A percentile compares a stretch with the other conserved stretches of the same genome.
These are phyloP conservation scores for Spathaspora girioi DNA, from an alignment of 805 yeast species.

Conservation along the genomic window DNA sequence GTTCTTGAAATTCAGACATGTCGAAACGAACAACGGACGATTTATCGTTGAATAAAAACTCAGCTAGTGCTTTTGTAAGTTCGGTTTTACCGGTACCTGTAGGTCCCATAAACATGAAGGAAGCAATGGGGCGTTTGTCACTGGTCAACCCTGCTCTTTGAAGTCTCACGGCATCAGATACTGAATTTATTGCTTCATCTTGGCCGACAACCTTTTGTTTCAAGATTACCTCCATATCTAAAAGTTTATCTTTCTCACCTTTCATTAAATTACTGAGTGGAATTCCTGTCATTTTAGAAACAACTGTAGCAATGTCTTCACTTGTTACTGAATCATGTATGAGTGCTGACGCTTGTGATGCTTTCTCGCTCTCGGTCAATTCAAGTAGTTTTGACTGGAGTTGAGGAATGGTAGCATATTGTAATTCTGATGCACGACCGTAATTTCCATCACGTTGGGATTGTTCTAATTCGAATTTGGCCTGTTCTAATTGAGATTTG, in stretches of 20 bases:
- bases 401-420: constrained; percentile 82
- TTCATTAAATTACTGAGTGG: constrained; percentile 88
- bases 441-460: constrained; percentile 83
- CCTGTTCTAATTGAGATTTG: constrained; percentile 79
- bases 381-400: constrained; percentile 60
- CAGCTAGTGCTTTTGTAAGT: constrained; percentile 87
- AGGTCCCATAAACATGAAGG: constrained; percentile 95
- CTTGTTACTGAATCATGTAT: constrained; percentile 91
- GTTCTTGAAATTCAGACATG: constrained; percentile 97
- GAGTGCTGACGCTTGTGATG: constrained; percentile 28
- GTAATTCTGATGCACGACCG: constrained; percentile 83
- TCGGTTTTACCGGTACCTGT: constrained; percentile 99
- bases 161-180: constrained; percentile 90
- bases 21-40: constrained; percentile 86
- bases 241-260: constrained; percentile 88
- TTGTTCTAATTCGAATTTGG: constrained; percentile 76
- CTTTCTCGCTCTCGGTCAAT: constrained; percentile 32
- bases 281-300: constrained; percentile 92
- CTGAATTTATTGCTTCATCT: constrained; percentile 87
- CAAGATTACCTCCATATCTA: constrained; percentile 81
- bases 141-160: constrained; percentile 96
- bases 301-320: constrained; percentile 90
- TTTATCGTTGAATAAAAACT: constrained; percentile 87
- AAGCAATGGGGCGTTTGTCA: constrained; percentile 92
- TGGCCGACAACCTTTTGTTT: constrained; percentile 87